A percentile compares a stretch with the other conserved stretches of the same genome.
phyloP scores from a whole-genome alignment of 208 protist genomes.

The Leishmania gerbilli region DNA sequence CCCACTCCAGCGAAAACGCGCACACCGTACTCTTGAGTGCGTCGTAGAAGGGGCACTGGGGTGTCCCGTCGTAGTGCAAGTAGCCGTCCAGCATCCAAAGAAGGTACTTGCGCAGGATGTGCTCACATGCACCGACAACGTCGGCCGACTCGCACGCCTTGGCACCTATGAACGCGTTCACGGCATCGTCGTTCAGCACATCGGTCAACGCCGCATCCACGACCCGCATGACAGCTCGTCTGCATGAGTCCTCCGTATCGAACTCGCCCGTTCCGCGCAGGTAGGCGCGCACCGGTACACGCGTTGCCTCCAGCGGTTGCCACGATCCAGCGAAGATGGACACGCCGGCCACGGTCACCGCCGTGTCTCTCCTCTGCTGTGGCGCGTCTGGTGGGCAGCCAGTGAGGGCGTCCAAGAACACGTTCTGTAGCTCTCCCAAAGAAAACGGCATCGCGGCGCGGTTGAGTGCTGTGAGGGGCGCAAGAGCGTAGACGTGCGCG shows the following conservation, averaged over 20 bases:
- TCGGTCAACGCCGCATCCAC: constrained; percentile 14
- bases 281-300: constrained; percentile 24
- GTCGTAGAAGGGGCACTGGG: constrained; percentile 18
- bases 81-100: constrained; percentile 21
- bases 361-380: constrained; percentile 16
- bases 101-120: constrained; percentile 16
- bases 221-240: neutral
- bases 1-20: constrained; percentile 23
- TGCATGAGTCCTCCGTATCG: constrained; percentile 17
- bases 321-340: constrained; percentile 27
- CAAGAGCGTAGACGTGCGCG: neutral
- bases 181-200: constrained; percentile 11
- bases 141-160: constrained; percentile 14
- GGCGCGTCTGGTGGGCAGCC: constrained; percentile 1
- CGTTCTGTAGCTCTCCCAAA: constrained; percentile 16
- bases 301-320: constrained; percentile 28
- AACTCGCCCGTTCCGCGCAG: constrained; percentile 19
- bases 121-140: neutral
- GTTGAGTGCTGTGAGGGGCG: neutral
- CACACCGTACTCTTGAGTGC: constrained; percentile 26
- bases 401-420: constrained; percentile 20
- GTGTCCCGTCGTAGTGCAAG: constrained; percentile 28
- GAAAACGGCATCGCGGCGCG: constrained; percentile 1
- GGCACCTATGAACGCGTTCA: constrained; percentile 21
- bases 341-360: constrained; percentile 19